phyloP scores from a whole-genome alignment of 768 basidiomycete genomes.

The Rhodotorula diobovata region DNA sequence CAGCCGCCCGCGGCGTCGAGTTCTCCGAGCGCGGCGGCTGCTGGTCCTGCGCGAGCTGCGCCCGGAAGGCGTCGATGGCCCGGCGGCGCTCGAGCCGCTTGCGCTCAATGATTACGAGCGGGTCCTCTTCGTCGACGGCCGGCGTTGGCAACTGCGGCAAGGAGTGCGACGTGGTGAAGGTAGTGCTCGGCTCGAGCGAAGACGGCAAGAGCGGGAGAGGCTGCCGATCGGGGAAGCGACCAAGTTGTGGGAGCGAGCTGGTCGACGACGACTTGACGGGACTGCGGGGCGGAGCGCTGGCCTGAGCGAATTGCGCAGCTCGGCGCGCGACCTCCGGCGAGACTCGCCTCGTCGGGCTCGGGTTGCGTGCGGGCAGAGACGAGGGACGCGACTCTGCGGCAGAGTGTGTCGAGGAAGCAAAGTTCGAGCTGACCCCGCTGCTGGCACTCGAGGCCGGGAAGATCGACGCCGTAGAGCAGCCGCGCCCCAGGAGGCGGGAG shows the following conservation, averaged over 20 bases:
- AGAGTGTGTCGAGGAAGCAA: neutral
- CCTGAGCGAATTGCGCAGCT: conserved; percentile 5
- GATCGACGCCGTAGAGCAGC: conserved; percentile 8
- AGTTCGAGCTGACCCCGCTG: neutral
- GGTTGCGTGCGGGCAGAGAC: too few species aligned
- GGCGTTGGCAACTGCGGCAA: too few species aligned
- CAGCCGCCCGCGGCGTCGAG: neutral
- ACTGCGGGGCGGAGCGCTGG: neutral
- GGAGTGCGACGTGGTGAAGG: neutral
- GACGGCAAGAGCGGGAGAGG: neutral
- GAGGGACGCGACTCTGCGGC: neutral
- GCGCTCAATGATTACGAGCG: neutral
- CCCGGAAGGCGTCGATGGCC: conserved; percentile 7
- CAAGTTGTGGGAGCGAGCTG: neutral
- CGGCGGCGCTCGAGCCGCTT: neutral
- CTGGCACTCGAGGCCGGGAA: neutral
- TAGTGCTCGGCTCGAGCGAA: neutral
- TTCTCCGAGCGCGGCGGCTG: neutral
- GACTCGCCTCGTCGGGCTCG: conserved; percentile 2
- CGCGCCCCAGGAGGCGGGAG: conserved; percentile 5
- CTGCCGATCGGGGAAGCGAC: neutral
- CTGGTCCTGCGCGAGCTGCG: neutral
- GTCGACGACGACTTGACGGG: neutral
- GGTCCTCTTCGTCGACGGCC: neutral
- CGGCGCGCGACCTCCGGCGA: conserved; percentile 20